These are phyloP conservation scores for Thermothelomyces thermophilus DNA, from an alignment of 2,329 filamentous ascomycete species.

Conservation along the genomic window DNA sequence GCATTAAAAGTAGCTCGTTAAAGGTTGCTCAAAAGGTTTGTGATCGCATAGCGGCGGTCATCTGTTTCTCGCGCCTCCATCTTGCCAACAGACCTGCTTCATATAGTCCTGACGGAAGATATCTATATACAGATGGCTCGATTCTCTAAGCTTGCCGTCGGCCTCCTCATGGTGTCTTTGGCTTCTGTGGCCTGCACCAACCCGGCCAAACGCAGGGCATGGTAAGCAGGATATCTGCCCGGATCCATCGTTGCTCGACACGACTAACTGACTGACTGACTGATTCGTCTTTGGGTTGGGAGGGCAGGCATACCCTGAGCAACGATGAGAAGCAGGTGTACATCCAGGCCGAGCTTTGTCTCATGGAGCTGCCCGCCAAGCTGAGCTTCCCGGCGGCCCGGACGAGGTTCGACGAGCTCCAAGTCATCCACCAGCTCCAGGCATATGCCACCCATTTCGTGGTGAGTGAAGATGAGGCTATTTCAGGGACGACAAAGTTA, in stretches of 20 bases:
- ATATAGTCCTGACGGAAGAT: too few species aligned
- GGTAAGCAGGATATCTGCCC: not conserved
- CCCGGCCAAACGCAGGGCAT: constrained; percentile 23
- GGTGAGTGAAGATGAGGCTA: not conserved
- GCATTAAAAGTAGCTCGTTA: too few species aligned
- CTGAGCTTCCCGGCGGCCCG: constrained; percentile 20
- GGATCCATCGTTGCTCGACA: too few species aligned
- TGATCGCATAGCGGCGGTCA: too few species aligned
- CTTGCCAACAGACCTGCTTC: too few species aligned
- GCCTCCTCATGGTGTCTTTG: not conserved
- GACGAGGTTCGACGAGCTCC: constrained; percentile 27
- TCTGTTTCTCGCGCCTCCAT: too few species aligned
- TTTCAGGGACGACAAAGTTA: too few species aligned
- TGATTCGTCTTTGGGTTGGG: not conserved
- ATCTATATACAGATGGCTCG: too few species aligned
- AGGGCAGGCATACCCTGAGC: constrained; percentile 24
- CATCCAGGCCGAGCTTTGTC: constrained; percentile 26
- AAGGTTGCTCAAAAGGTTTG: too few species aligned
- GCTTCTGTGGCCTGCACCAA: constrained; percentile 11
- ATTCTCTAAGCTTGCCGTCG: not conserved
- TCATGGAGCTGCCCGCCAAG: constrained; percentile 23
- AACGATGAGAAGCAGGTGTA: constrained; percentile 23
- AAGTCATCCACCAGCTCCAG: constrained; percentile 24
- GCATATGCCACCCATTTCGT: constrained; percentile 22
- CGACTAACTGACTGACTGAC: too few species aligned